Base-by-base conservation (phyloP, 106 monocot species). In the Dioscorea dumetorum region DNA sequence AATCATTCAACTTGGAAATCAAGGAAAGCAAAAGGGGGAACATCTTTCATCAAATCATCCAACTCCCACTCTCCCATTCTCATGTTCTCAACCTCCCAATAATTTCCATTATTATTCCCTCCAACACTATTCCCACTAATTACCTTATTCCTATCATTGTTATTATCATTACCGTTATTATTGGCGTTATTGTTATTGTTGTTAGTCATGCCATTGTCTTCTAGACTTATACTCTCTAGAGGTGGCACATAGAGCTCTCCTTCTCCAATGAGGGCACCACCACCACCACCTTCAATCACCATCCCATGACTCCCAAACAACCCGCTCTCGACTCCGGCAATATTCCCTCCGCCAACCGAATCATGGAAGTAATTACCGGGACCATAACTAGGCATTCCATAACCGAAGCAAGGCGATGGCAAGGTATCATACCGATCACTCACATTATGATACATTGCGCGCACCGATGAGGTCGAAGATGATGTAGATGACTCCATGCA, bases 1-100 rank as follows among this genome's bases (percentile, higher is more conserved):
- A 79, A 86, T 89, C 78, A 93, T 86, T 93, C 93, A 70, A 73
- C 88, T 83, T 93, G 79, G 66, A 89, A 86, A 79, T 89, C 86
- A 93, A 93, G 86, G 80, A 93, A 93, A 79, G 93, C 79, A 48
- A 88, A 83, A 57, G 84, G 77, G 33, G 78, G 81, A 49, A 81
- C 83, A 69, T 88, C 92, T 59, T 67, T 73, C 83, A 89, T 77
- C 72, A 93, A 73, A 58, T 81, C 86, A 72, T 79, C 83, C 60
- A 88, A 84, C 67, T 83, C 83, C 93, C 93, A 93, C 69, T 81
- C 88, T 48, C 73, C 88, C 24, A 74, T 34, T 70, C 64, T 81
- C 72, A 73, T 64, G 58, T 71, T 69, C 35, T 79, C 78, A 19
- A 71, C 80, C 78, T 71, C 70, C 73, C 72, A 79, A 68, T 66